Base-by-base conservation (phyloP, 140 eudicot genomes). In the Bidens hawaiensis region DNA sequence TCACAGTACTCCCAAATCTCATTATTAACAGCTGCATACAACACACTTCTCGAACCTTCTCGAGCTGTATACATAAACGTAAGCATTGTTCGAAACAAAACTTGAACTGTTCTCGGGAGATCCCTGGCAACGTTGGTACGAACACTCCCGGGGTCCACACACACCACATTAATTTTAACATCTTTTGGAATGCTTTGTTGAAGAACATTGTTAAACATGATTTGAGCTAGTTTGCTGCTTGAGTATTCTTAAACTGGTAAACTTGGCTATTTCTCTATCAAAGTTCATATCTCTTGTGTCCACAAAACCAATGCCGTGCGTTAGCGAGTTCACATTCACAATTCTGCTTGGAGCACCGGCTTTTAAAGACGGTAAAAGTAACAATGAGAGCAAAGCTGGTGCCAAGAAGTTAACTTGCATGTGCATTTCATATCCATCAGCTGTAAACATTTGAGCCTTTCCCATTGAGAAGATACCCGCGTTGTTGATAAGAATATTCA, bases 61-160 rank as follows among this genome's bases (percentile, higher is more conserved):
- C 33, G 64, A 45, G 80, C 76, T 4, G 63, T 59, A 15, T 33
- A 81, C 9, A 81, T 47, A 18, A 76, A 72, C 17, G 19, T 34
- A 0, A 62, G 71, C 2, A 73, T 15, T 5, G 53, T 12, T 11
- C 27, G 83, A 56, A 24, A 85, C 24, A 54, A 75, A 58, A 41
- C 31, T 54, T 82, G 88, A 63, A 85, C 49, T 12, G 82, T 22
- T 30, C 53, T 64, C 0, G 89, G 85, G 68, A 82, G 78, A 78
- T 81, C 89, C 66, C 94, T 78, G 3, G 70, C 88, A 19, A 85
- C 85, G 55, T 85, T 85, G 11, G 94, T 85, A 14, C 82, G 83
- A 31, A 82, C 94, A 25, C 78, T 76, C 19, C 94, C 89, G 0
- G 94, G 89, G 16, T 80, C 77, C 25, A 74, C 85, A 79, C 88